These are phyloP conservation scores for Aspergillus sojae DNA, from an alignment of 2,329 filamentous ascomycete genomes.

Conservation along the genomic window DNA sequence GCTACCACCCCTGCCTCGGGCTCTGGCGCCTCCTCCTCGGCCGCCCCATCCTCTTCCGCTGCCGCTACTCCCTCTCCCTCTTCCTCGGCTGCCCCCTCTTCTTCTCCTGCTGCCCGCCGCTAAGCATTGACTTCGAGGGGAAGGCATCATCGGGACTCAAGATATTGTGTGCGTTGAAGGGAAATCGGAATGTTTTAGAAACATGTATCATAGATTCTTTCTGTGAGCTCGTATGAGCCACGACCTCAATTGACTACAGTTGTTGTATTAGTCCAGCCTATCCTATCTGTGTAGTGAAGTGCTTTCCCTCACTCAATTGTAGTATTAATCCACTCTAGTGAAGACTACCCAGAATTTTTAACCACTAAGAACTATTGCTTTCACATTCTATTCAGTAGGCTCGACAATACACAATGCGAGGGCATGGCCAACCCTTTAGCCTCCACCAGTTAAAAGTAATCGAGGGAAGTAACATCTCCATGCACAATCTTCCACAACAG, in stretches of 20 bases:
- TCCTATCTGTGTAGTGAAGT: neutral
- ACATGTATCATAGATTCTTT: neutral
- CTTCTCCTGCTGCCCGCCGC: constrained; percentile 3
- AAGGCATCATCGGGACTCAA: neutral
- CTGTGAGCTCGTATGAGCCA: neutral
- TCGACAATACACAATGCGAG: too few relatives aligned
- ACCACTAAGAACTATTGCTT: too few relatives aligned
- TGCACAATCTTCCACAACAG: too few relatives aligned
- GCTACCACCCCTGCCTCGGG: constrained; percentile 1
- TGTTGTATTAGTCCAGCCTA: neutral
- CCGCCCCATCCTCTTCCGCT: constrained; percentile 2
- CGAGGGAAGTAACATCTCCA: too few relatives aligned
- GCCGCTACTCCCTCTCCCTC: neutral
- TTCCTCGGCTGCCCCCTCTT: constrained; percentile 5
- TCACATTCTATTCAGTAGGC: too few relatives aligned
- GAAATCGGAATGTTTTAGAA: neutral
- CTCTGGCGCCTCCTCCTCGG: constrained; percentile 1
- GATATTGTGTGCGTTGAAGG: neutral
- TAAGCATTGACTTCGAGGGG: neutral
- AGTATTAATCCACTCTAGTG: too few relatives aligned
- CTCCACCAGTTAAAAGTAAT: too few relatives aligned
- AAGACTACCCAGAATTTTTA: too few relatives aligned
- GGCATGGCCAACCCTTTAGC: too few relatives aligned
- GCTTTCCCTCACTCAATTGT: too few relatives aligned
- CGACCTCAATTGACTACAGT: neutral